Conservation (phyloP, 805 yeast species). For the Candida dendrica region DNA sequence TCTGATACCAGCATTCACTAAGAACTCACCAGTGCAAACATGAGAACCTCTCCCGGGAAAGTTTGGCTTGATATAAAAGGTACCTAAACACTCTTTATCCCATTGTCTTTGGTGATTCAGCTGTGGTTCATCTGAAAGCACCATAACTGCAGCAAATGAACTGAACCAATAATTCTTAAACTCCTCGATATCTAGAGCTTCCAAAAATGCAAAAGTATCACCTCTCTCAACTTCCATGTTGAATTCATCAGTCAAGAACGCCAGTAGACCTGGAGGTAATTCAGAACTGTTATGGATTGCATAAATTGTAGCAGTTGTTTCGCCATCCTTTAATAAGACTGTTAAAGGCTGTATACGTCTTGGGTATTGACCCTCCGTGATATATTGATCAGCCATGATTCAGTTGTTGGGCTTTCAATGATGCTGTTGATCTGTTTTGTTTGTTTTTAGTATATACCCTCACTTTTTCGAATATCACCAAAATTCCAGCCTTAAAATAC, state of each 20-base stretch:
- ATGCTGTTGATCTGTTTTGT: no score
- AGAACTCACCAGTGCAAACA: constrained; percentile 81
- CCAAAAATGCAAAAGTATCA: constrained; percentile 81
- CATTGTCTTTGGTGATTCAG: constrained; percentile 57
- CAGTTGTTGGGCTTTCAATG: no score
- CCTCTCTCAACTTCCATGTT: constrained; percentile 90
- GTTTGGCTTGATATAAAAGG: constrained; percentile 78
- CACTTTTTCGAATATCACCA: no score
- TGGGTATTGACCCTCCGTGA: constrained; percentile 16
- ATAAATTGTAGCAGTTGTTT: constrained; percentile 87
- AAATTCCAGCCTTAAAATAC: no score
- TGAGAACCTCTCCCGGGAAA: constrained; percentile 92
- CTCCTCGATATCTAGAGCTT: constrained; percentile 65
- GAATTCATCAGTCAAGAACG: constrained; percentile 84
- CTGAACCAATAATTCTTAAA: constrained; percentile 88
- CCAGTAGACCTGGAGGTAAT: constrained; percentile 71
- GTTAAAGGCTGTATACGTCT: constrained; percentile 51
- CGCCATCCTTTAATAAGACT: constrained; percentile 76
- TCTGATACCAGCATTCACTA: constrained; percentile 89
- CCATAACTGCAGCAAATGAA: constrained; percentile 68
- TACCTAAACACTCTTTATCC: constrained; percentile 90
- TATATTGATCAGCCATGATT: neutral
- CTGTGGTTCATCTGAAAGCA: constrained; percentile 66
- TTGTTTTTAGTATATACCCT: no score
- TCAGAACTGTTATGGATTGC: constrained; percentile 65